Conservation (phyloP, 2,329 filamentous ascomycete genomes). For the Talaromyces sp. region DNA sequence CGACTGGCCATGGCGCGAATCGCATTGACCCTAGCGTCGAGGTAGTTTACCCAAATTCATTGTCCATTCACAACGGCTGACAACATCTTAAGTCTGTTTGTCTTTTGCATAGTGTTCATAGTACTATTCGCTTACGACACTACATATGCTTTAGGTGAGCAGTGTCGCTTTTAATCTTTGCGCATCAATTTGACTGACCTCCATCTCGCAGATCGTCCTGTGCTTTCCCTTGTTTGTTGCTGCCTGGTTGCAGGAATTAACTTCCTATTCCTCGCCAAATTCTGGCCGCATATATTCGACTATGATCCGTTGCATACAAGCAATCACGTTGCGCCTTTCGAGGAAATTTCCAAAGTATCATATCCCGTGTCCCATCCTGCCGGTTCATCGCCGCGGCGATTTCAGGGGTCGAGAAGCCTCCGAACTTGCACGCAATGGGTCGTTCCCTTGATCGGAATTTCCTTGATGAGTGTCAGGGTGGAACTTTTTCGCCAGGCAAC, state of each 20-base stretch:
- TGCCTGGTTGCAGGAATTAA: constrained; percentile 36
- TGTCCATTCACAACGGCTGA: not conserved
- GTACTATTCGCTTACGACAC: not conserved
- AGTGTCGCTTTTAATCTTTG: not conserved
- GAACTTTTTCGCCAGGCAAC: constrained; percentile 38
- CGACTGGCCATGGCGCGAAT: not conserved
- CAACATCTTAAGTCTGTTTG: not conserved
- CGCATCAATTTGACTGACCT: not conserved
- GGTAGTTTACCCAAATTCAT: constrained; percentile 18
- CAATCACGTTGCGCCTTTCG: not conserved
- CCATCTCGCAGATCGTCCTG: constrained; percentile 36
- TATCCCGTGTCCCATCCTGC: not conserved
- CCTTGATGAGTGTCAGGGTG: constrained; percentile 24
- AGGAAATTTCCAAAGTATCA: not conserved
- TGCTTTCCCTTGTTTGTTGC: constrained; percentile 37
- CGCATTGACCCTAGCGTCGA: not conserved
- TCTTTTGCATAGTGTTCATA: not conserved
- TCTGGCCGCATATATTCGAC: constrained; percentile 21
- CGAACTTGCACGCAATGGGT: constrained; percentile 18
- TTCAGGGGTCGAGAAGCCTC: not conserved
- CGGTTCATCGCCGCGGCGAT: not conserved
- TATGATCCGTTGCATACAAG: not conserved
- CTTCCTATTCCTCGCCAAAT: constrained; percentile 32
- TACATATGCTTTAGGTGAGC: constrained; percentile 30
- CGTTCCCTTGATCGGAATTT: constrained; percentile 16